phyloP scores from a whole-genome alignment of 495 filamentous ascomycete species.

The Penicillium canariense region DNA sequence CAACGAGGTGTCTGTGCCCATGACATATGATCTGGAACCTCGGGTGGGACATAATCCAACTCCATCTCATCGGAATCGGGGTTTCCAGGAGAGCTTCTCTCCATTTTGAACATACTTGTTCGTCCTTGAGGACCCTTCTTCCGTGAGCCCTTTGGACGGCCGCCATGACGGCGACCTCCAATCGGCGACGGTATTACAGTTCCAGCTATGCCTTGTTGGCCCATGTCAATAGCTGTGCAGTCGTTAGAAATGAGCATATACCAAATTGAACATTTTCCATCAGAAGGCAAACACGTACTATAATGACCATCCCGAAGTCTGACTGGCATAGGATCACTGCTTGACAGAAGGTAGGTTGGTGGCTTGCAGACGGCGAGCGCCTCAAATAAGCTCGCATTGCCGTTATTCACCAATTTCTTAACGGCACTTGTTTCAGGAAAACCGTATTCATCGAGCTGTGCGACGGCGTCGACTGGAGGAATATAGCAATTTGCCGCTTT shows the following conservation, averaged over 20 bases:
- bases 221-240: background rate
- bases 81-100: background rate
- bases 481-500: slow-evolving; percentile 30
- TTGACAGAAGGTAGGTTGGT: slow-evolving; percentile 30
- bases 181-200: background rate
- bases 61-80: background rate
- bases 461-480: slow-evolving; percentile 35
- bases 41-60: background rate
- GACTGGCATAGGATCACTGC: slow-evolving; percentile 32
- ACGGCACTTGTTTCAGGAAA: slow-evolving; percentile 38
- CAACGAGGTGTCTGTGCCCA: background rate
- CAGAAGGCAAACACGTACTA: slow-evolving; percentile 20
- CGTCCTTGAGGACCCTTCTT: background rate
- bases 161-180: background rate
- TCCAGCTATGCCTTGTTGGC: background rate
- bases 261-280: background rate
- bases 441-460: slow-evolving; percentile 53
- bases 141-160: slow-evolving; percentile 7
- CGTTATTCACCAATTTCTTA: slow-evolving; percentile 37
- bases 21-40: background rate
- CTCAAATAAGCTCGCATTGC: slow-evolving; percentile 47
- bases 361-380: slow-evolving; percentile 35
- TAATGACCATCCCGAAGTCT: slow-evolving; percentile 30
- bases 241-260: background rate
- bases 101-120: slow-evolving; percentile 1